These are phyloP conservation scores for Aspergillus bertholletiae DNA, from an alignment of 495 filamentous ascomycete genomes.

Conservation along the genomic window DNA sequence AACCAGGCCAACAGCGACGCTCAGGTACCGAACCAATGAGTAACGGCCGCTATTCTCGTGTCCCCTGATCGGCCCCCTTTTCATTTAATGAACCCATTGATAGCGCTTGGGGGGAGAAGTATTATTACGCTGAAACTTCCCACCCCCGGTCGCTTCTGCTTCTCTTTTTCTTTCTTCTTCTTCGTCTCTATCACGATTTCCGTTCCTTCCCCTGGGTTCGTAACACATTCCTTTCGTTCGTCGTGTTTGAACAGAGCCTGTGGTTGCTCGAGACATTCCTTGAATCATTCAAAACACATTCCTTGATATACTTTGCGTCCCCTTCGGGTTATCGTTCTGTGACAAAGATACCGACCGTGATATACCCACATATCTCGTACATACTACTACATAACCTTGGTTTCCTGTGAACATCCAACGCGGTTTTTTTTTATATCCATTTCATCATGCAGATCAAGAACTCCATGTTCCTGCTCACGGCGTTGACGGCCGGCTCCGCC, in stretches of 20 bases:
- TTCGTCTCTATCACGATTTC: conserved; percentile 14
- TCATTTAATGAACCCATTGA: conserved; percentile 11
- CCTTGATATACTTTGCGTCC: conserved; percentile 2
- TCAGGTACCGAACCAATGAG: conserved; percentile 5
- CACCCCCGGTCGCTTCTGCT: conserved; percentile 7
- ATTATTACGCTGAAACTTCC: conserved; percentile 7
- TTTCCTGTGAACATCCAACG: conserved; percentile 5
- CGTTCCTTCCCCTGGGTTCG: conserved; percentile 11
- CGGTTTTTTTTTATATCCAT: conserved; percentile 10
- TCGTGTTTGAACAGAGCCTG: conserved; percentile 14
- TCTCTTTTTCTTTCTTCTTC: conserved; percentile 19
- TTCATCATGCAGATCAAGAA: conserved; percentile 43
- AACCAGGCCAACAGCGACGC: background rate
- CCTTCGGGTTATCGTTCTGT: background rate
- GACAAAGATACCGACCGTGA: conserved; percentile 1
- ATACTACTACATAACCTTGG: conserved; percentile 2
- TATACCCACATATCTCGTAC: background rate
- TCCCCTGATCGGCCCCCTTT: conserved; percentile 21
- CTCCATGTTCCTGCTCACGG: conserved; percentile 34
- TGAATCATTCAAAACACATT: conserved; percentile 3
- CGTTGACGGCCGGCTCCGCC: conserved; percentile 40
- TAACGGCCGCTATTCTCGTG: background rate
- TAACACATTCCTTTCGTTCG: background rate
- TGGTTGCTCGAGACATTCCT: conserved; percentile 30
- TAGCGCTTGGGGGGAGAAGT: background rate